A percentile compares a stretch with the other conserved stretches of the same genome.
Conservation (phyloP, 2,329 filamentous ascomycete species). For the Ophiocordyceps camponoti-leonardi region DNA sequence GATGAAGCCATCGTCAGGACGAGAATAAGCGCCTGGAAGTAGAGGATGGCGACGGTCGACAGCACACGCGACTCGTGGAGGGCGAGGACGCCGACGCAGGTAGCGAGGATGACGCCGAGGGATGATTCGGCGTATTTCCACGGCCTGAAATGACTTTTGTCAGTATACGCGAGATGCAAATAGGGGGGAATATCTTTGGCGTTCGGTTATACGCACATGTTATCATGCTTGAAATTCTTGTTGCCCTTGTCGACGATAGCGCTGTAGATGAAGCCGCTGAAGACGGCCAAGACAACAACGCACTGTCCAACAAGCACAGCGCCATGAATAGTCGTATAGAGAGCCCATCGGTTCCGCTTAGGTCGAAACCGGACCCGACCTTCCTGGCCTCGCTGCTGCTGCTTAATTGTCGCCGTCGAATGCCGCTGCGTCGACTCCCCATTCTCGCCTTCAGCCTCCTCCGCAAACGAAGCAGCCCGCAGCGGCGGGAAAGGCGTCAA, state of each 20-base stretch:
- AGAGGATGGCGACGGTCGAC: constrained; percentile 10
- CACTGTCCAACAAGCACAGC: constrained; percentile 1
- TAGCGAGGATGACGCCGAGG: constrained; percentile 6
- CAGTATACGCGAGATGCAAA: not conserved
- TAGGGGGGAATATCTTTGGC: no score
- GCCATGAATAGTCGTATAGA: not conserved
- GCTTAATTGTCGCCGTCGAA: not conserved
- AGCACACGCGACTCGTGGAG: constrained; percentile 10
- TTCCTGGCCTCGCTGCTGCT: not conserved
- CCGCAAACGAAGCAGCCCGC: constrained; percentile 3
- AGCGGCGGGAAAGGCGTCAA: constrained; percentile 12
- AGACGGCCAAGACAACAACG: not conserved
- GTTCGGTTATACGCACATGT: not conserved
- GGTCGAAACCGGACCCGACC: not conserved
- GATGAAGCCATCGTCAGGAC: constrained; percentile 6
- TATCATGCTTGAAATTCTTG: not conserved
- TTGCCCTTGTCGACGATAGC: not conserved
- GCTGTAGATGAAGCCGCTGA: not conserved
- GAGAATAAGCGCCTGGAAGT: constrained; percentile 11
- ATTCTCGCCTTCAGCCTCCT: not conserved
- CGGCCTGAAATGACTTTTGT: constrained; percentile 6
- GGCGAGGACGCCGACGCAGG: constrained; percentile 9
- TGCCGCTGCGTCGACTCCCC: not conserved
- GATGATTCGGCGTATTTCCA: constrained; percentile 9
- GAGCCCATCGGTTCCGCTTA: not conserved